Evolutionary conservation across 2,329 filamentous ascomycete genomes (phyloP).

Genomic region (Colletotrichum tanaceti): DNA sequence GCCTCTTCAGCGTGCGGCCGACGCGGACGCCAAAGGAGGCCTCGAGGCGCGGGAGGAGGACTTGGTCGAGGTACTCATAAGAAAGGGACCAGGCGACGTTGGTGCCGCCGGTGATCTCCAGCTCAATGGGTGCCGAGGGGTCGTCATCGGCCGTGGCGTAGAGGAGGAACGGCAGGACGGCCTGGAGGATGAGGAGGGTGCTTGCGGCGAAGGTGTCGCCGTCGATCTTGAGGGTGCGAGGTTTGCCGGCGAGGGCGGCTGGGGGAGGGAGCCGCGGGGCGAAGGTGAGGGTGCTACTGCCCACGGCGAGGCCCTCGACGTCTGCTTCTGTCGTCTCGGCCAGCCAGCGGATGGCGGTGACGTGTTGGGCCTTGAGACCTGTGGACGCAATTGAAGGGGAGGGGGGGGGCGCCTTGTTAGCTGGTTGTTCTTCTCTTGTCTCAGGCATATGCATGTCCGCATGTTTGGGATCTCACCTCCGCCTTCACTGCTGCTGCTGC

Average conservation of each 20-base stretch:
- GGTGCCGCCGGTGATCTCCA: conserved; percentile 68
- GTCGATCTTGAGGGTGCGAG: conserved; percentile 60
- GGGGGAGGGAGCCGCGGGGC: conserved; percentile 54
- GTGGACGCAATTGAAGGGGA: not conserved
- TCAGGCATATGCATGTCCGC: not conserved
- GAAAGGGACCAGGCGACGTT: conserved; percentile 68
- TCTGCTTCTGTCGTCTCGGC: conserved; percentile 63
- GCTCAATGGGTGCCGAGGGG: conserved; percentile 50
- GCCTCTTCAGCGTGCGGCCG: conserved; percentile 56
- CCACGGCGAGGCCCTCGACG: conserved; percentile 62
- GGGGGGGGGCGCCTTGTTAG: conserved; percentile 6
- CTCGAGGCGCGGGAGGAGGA: conserved; percentile 66
- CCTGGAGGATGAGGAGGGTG: conserved; percentile 68
- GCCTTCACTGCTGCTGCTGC: conserved; percentile 18
- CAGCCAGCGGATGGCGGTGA: conserved; percentile 66
- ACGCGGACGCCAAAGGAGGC: conserved; percentile 61
- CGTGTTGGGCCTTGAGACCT: conserved; percentile 72
- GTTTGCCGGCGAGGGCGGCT: conserved; percentile 47
- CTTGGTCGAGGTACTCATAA: conserved; percentile 73
- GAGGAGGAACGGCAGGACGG: conserved; percentile 68
- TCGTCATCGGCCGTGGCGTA: conserved; percentile 59
- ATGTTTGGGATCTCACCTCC: not conserved
- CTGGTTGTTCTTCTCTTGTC: not conserved
- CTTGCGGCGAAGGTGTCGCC: conserved; percentile 65
- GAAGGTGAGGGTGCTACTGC: conserved; percentile 63